phyloP scores from a whole-genome alignment of 331 rosid genomes.

The Cydonia oblonga region DNA sequence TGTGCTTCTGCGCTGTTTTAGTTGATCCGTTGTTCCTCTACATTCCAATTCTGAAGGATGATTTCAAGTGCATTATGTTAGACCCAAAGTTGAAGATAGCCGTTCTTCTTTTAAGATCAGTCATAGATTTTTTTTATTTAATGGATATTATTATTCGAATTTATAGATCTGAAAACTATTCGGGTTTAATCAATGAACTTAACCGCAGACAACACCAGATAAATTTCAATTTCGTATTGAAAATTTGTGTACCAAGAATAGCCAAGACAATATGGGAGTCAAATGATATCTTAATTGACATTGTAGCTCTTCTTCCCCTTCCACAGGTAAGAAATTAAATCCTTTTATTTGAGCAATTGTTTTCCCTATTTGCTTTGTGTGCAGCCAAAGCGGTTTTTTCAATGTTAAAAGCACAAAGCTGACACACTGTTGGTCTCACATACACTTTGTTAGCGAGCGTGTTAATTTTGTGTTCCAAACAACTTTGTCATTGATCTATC shows the following conservation, averaged over 20 bases:
- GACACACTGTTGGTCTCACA: no score
- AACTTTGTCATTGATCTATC: fast-evolving
- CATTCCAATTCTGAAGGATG: slow-evolving; percentile 1
- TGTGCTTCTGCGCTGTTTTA: not conserved
- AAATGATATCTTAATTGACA: slow-evolving; percentile 6
- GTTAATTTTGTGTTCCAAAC: no score
- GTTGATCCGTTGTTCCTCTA: slow-evolving; percentile 22
- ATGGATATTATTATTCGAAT: slow-evolving; percentile 7
- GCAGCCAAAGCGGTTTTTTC: no score
- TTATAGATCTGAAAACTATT: not conserved
- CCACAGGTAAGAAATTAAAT: slow-evolving; percentile 10
- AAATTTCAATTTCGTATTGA: not conserved
- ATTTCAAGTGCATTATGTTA: not conserved
- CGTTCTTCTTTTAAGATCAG: not conserved
- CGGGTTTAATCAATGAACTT: fast-evolving
- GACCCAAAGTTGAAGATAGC: slow-evolving; percentile 6
- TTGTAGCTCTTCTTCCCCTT: slow-evolving; percentile 25
- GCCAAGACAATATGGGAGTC: not conserved
- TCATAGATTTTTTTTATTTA: slow-evolving; percentile 4
- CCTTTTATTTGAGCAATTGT: not conserved
- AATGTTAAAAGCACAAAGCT: no score
- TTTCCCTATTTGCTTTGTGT: no score
- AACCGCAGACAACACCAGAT: no score
- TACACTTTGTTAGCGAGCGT: no score
- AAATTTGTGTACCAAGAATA: not conserved